Base-by-base conservation (phyloP, 2,329 filamentous ascomycete species). In the Pochonia chlamydosporia region DNA sequence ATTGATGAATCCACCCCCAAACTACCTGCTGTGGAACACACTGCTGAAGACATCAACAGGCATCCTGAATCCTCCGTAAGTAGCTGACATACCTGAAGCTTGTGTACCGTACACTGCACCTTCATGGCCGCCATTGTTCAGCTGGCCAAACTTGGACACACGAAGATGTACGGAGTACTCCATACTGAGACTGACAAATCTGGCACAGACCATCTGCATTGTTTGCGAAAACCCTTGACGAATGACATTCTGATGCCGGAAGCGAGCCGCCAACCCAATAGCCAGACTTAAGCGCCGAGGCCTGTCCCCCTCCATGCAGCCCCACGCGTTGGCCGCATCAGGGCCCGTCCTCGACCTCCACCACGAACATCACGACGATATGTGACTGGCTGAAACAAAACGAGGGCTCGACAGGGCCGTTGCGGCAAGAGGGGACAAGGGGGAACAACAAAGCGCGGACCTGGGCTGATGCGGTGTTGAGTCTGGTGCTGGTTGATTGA, bases 261-360 rank as follows among this genome's bases (percentile, higher is more conserved):
- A 67, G 68, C 63, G 66, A 70, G 63, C 54, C 57, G 54, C 53
- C 67, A 47, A 24, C 35, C 42, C n/a, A 36, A 41, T 39, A 61
- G 61, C 63, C 56, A 62, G 60, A 62, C 60, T 66, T 80, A 80
- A 80, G 76, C 77, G 77, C 77, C 73, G 70, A 72, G 64, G 69
- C 69, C 71, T 76, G 73, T 72, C 69, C 62, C 58, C 60, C 64
- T 65, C 63, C 65, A 69, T 75, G 73, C 73, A 73, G 69, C 66
- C 68, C 68, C 62, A 63, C 61, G 61, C 50, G 58, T 59, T 63
- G 56, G 52, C 54, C 52, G 51, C 46, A 30, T 25, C 16, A 35
- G 40, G 16, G 40, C 44, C 25, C 21, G 40, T 42, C 45, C 41
- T 49, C 47, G 47, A 56, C 56, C 56, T 57, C 56, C 56, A 56